A percentile compares a stretch with the other conserved stretches of the same genome.
Evolutionary conservation across 1,139 yeast genomes (phyloP).

Genomic region (Blastobotrys arbuscula): DNA sequence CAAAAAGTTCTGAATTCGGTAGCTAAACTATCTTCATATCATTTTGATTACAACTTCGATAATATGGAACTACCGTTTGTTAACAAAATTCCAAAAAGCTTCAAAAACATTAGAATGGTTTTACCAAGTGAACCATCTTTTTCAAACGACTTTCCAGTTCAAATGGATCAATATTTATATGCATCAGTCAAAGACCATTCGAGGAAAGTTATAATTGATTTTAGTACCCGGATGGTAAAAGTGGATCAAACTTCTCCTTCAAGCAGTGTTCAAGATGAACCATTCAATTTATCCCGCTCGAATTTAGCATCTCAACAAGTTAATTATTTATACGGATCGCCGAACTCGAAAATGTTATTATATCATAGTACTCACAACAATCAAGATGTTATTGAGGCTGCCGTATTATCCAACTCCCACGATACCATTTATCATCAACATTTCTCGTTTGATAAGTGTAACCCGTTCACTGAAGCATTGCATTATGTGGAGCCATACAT

Average conservation of each 20-base stretch:
- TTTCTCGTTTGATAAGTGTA: slow-evolving; percentile 2
- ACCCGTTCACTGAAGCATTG: slow-evolving; percentile 1
- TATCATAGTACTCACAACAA: background rate
- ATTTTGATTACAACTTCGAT: background rate
- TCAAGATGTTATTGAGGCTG: background rate
- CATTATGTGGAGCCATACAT: slow-evolving; percentile 5
- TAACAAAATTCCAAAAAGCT: background rate
- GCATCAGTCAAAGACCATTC: background rate
- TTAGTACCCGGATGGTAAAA: background rate
- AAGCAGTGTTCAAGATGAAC: background rate
- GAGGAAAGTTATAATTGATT: background rate
- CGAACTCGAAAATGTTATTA: background rate
- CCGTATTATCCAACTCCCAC: background rate
- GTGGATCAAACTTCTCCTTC: background rate
- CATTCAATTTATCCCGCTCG: background rate
- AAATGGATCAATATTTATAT: background rate
- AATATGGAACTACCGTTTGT: background rate
- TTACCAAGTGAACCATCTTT: slow-evolving; percentile 8
- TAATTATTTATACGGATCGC: background rate
- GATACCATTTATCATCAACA: background rate
- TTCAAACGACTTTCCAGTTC: background rate
- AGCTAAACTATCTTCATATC: background rate
- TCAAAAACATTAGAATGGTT: background rate
- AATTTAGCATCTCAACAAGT: background rate
- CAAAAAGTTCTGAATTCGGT: background rate